Conservation (phyloP, 768 basidiomycete species). For the Tricholoma terreum region DNA sequence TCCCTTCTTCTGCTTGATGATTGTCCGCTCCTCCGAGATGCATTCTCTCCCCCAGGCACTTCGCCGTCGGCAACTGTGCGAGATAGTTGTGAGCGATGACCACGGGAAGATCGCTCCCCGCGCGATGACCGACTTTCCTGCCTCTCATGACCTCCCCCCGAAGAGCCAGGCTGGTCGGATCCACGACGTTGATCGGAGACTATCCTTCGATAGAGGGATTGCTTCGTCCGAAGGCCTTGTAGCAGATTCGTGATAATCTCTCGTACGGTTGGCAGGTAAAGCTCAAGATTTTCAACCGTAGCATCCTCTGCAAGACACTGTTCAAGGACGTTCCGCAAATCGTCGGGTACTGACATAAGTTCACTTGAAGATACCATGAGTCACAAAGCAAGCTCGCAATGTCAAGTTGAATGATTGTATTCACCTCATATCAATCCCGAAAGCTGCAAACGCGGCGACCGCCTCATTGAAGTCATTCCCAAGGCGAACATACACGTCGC, state of each 20-base stretch:
- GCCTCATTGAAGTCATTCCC: slow-evolving; percentile 98
- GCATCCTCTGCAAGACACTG: slow-evolving; percentile 91
- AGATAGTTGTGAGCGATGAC: slow-evolving; percentile 49
- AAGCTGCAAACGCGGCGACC: slow-evolving; percentile 81
- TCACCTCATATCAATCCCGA: slow-evolving; percentile 89
- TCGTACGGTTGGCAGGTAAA: slow-evolving; percentile 88
- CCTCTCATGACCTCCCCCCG: slow-evolving; percentile 42
- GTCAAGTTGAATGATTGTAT: slow-evolving; percentile 28
- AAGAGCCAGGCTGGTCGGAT: slow-evolving; percentile 35
- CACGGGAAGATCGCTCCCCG: slow-evolving; percentile 40
- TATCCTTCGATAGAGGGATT: slow-evolving; percentile 79
- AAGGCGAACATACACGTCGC: slow-evolving; percentile 93
- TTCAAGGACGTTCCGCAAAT: slow-evolving; percentile 86
- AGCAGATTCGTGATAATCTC: slow-evolving; percentile 91
- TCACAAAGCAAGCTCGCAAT: background rate
- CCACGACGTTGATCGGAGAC: slow-evolving; percentile 59
- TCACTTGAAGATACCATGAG: slow-evolving; percentile 53
- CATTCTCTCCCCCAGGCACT: slow-evolving; percentile 36
- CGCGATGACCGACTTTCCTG: slow-evolving; percentile 59
- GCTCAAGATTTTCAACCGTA: slow-evolving; percentile 75
- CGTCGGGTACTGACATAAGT: slow-evolving; percentile 81
- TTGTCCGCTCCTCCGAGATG: slow-evolving; percentile 38
- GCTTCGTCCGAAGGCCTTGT: slow-evolving; percentile 89
- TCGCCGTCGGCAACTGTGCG: slow-evolving; percentile 40
- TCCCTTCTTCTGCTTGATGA: slow-evolving; percentile 38